Evolutionary conservation across 371 early-diverging fungal species (phyloP).

Genomic region (Saksenaea vasiformis): DNA sequence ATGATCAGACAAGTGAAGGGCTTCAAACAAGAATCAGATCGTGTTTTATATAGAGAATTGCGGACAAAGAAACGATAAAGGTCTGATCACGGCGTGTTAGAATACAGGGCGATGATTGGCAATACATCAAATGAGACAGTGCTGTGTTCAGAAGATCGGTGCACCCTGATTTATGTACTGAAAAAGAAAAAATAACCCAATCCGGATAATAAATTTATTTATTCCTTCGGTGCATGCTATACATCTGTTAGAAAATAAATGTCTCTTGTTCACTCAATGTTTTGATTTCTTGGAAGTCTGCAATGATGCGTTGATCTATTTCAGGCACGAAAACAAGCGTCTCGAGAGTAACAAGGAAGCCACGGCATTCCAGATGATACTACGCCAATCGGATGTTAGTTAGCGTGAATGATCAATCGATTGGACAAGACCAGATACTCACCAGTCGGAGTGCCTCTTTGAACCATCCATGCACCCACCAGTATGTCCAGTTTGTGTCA

Average conservation of each 20-base stretch:
- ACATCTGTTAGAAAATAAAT: not conserved
- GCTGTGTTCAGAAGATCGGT: not conserved
- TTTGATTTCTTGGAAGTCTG: slow-evolving; percentile 61
- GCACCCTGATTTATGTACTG: not conserved
- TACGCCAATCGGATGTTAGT: slow-evolving; percentile 20
- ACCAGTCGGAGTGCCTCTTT: slow-evolving; percentile 75
- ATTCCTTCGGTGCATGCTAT: not conserved
- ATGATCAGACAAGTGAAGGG: not conserved
- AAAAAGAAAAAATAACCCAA: slow-evolving; percentile 1
- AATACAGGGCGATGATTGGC: not conserved
- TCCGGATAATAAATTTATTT: not conserved
- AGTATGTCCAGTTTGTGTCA: slow-evolving; percentile 54
- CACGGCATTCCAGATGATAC: slow-evolving; percentile 68
- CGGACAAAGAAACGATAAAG: not conserved
- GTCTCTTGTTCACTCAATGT: slow-evolving; percentile 31
- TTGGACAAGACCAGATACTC: slow-evolving; percentile 15
- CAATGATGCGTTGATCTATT: slow-evolving; percentile 53
- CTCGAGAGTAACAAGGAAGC: slow-evolving; percentile 67
- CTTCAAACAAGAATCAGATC: not conserved
- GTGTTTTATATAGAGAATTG: not conserved
- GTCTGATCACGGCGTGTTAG: not conserved
- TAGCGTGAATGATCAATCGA: not conserved
- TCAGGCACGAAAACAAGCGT: slow-evolving; percentile 68
- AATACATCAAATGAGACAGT: not conserved
- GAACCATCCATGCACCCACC: slow-evolving; percentile 84